Conservation (phyloP, 345 rosid species). For the Rhodamnia argentea region DNA sequence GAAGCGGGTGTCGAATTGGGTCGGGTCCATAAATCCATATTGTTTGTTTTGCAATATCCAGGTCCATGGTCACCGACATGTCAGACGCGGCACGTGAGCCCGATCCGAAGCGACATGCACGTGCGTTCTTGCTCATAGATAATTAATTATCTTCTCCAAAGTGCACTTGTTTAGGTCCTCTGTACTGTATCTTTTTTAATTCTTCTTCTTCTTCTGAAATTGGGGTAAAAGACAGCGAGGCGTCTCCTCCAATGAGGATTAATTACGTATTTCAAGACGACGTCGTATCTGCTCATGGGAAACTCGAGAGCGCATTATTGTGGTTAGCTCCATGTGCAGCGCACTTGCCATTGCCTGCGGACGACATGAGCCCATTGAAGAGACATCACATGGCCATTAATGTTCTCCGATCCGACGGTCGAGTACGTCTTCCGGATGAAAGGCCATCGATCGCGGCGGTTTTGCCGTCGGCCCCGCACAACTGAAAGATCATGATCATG, state of each 20-base stretch:
- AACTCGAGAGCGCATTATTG: not conserved
- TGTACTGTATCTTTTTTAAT: no score
- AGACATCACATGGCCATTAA: not conserved
- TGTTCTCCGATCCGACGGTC: not conserved
- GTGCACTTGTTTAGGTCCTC: not conserved
- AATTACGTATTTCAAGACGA: not conserved
- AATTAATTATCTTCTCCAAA: not conserved
- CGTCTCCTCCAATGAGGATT: not conserved
- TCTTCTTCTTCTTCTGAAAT: no score
- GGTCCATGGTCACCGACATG: not conserved
- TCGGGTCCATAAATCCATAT: no score
- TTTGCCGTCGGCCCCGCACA: not conserved
- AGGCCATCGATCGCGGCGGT: not conserved
- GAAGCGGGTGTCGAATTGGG: no score
- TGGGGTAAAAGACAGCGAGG: not conserved
- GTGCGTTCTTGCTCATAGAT: not conserved
- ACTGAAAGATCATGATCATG: accelerated
- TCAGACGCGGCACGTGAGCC: not conserved
- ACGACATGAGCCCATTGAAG: not conserved
- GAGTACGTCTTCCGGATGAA: not conserved
- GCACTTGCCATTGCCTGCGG: not conserved
- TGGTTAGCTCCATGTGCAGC: not conserved
- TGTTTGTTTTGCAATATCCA: not conserved
- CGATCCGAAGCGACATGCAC: not conserved
- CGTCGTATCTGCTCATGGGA: not conserved